Evolutionary conservation across 2,329 filamentous ascomycete species (phyloP).

Genomic region (Aspergillus bombycis): DNA sequence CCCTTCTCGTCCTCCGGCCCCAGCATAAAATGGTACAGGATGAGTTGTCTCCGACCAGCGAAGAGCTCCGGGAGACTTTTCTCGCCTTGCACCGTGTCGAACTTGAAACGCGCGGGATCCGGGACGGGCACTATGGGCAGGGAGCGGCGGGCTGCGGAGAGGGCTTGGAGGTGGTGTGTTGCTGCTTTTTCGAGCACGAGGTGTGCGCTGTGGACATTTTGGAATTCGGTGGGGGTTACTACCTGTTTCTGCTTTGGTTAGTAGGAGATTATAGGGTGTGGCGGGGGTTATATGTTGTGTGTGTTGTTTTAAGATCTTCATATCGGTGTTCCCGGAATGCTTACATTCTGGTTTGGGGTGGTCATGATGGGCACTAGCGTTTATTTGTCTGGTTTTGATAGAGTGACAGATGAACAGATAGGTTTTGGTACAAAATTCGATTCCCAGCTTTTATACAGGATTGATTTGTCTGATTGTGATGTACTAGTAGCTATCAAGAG

Average conservation of each 20-base stretch:
- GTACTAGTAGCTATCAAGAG: neutral
- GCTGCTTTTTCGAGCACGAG: slow-evolving; percentile 20
- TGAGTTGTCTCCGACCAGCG: slow-evolving; percentile 30
- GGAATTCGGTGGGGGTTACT: slow-evolving; percentile 12
- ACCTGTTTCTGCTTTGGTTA: neutral
- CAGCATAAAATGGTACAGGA: slow-evolving; percentile 55
- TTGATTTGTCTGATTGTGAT: no score
- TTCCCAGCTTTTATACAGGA: neutral
- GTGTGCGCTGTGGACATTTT: slow-evolving; percentile 14
- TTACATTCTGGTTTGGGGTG: neutral
- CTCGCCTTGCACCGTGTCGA: slow-evolving; percentile 26
- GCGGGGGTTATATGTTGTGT: no score
- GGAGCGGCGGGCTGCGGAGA: slow-evolving; percentile 36
- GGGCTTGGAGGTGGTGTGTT: slow-evolving; percentile 18
- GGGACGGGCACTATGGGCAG: slow-evolving; percentile 48
- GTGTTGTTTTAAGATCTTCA: no score
- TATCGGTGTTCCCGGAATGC: neutral
- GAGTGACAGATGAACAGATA: neutral
- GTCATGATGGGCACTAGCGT: neutral
- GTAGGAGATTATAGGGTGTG: no score
- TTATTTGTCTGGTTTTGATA: neutral
- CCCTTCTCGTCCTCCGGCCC: slow-evolving; percentile 36
- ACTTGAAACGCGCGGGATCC: slow-evolving; percentile 42
- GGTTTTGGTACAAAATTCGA: neutral
- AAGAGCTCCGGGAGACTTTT: slow-evolving; percentile 30